Base-by-base conservation (phyloP, 371 early-diverging fungal species). In the Syncephalis plumigaleata region DNA sequence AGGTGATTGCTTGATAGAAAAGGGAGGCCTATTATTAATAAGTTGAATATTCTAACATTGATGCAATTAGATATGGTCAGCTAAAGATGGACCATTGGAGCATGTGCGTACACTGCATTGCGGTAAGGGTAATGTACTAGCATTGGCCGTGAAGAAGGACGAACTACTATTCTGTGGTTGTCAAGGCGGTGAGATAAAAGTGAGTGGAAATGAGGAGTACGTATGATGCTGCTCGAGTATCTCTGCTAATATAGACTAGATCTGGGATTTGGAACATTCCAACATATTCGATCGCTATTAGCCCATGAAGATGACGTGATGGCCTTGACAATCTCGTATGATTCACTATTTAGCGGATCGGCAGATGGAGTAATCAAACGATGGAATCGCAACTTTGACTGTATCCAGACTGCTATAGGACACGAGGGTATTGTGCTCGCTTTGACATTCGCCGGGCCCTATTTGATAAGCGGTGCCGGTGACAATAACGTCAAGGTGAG, bases 231-330 rank as follows among this genome's bases (percentile, higher is more conserved):
- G n/a, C n/a, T n/a, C n/a, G n/a, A n/a, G n/a, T n/a, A n/a, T n/a
- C n/a, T 21, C 45, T 37, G 11, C 20, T 21, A 47, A 31, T 9
- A 21, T 38, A 37, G n/a, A 4, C 26, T 51, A 73, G 70, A 73
- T 84, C 36, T 86, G 81, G 73, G 87, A 86, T 54, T 58, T 86
- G 16, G 87, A 58, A 86, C 84, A 1, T 70, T 70, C 51, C 84
- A 84, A 60, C 54, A 74, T 48, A 76, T 86, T 31, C 68, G 81
- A 36, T 67, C 70, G 3, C 62, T 86, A 16, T 56, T 68, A 50
- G 81, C 77, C 13, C 80, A 73, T 54, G 58, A 70, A 64, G 78
- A 80, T 50, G 84, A 83, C 57, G 80, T 84, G 1, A 55, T 80
- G 11, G 62, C 80, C 4, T 64, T 86, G 27, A 58, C 60, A 1